Evolutionary conservation across 2,329 filamentous ascomycete species (phyloP).

Genomic region (Sphaceloma murrayae): DNA sequence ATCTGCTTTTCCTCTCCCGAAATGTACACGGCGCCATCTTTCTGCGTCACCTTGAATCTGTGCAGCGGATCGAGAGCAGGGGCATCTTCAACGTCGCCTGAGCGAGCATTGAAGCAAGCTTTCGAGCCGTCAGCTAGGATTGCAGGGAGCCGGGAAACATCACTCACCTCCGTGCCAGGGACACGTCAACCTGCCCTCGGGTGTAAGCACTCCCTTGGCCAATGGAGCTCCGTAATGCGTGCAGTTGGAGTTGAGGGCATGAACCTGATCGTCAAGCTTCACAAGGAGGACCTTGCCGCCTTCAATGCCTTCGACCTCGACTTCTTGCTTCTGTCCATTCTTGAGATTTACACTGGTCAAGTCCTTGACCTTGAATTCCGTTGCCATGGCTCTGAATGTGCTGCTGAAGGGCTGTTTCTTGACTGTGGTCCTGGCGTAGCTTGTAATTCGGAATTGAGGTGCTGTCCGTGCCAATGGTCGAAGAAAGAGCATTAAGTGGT

Average conservation of each 20-base stretch:
- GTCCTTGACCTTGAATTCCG: slow-evolving; percentile 58
- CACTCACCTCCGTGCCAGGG: slow-evolving; percentile 85
- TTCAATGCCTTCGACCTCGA: slow-evolving; percentile 81
- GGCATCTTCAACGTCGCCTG: slow-evolving; percentile 90
- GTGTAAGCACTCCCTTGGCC: slow-evolving; percentile 72
- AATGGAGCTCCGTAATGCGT: slow-evolving; percentile 88
- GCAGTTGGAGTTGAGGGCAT: slow-evolving; percentile 76
- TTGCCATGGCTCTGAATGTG: slow-evolving; percentile 32
- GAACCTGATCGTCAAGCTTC: slow-evolving; percentile 64
- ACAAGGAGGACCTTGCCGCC: slow-evolving; percentile 77
- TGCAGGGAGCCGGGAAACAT: not conserved
- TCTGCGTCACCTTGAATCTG: slow-evolving; percentile 71
- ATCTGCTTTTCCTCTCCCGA: slow-evolving; percentile 68
- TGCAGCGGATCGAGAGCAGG: slow-evolving; percentile 80
- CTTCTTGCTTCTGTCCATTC: slow-evolving; percentile 76
- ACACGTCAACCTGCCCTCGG: slow-evolving; percentile 76
- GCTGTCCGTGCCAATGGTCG: slow-evolving; percentile 5
- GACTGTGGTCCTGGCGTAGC: slow-evolving; percentile 5
- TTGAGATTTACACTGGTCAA: slow-evolving; percentile 64
- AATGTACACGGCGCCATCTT: slow-evolving; percentile 75
- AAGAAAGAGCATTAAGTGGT: slow-evolving; percentile 14
- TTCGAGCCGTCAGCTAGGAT: slow-evolving; percentile 18
- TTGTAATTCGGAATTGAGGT: slow-evolving; percentile 2
- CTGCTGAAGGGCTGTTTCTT: slow-evolving; percentile 20
- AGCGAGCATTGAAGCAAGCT: slow-evolving; percentile 88